These are phyloP conservation scores for Podaxis rugospora DNA, from an alignment of 768 basidiomycete species.

Conservation along the genomic window DNA sequence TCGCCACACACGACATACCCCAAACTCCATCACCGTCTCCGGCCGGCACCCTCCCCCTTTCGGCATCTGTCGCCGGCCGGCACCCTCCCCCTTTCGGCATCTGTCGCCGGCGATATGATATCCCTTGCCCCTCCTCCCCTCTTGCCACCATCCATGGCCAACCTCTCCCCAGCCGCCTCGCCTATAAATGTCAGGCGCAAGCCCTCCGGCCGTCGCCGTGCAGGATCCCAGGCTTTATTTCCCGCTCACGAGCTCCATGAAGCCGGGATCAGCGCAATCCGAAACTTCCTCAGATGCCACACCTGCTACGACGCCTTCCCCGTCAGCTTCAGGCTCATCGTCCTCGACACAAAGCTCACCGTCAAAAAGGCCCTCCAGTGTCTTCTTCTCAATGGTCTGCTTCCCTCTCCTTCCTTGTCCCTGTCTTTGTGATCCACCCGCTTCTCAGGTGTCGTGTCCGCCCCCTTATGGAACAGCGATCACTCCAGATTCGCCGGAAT, in stretches of 20 bases:
- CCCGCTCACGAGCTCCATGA: conserved; percentile 62
- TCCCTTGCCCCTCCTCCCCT: conserved; percentile 6
- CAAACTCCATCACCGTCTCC: not conserved
- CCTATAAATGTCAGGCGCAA: conserved; percentile 48
- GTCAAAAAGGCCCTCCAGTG: conserved; percentile 94
- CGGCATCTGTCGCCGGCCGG: not conserved
- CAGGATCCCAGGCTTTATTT: conserved; percentile 44
- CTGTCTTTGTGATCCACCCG: conserved; percentile 9
- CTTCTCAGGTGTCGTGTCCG: conserved; percentile 86
- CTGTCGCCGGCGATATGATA: not conserved
- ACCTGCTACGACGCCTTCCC: conserved; percentile 97
- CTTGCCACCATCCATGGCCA: conserved; percentile 29
- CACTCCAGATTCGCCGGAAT: conserved; percentile 92
- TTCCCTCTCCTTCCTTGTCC: not conserved
- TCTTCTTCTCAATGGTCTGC: conserved; percentile 71
- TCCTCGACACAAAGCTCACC: conserved; percentile 92
- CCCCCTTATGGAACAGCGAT: conserved; percentile 97
- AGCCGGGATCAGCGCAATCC: conserved; percentile 63
- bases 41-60: not conserved
- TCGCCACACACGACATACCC: not conserved
- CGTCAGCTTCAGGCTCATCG: conserved; percentile 93
- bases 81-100: not conserved
- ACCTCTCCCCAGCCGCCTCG: conserved; percentile 46
- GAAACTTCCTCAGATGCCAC: conserved; percentile 78
- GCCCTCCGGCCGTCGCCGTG: conserved; percentile 53